These are phyloP conservation scores for Vigna trinervia DNA, from an alignment of 306 rosid species.

Conservation along the genomic window DNA sequence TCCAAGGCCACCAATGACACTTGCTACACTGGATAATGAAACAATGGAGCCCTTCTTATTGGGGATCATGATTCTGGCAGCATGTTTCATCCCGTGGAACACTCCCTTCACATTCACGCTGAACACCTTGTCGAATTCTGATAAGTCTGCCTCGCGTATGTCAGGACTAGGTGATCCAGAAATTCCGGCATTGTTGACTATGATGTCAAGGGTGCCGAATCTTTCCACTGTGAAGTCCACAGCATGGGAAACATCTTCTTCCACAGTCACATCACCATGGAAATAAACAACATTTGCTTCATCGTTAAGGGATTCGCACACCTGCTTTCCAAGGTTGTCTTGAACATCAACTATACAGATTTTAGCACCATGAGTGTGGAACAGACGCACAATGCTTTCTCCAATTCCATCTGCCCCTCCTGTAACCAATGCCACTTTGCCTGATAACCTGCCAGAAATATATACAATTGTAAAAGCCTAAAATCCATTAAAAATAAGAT, in stretches of 20 bases:
- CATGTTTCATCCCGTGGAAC: slow-evolving; percentile 80
- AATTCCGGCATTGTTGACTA: slow-evolving; percentile 88
- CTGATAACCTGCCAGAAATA: slow-evolving; percentile 59
- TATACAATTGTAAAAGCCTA: too few species aligned
- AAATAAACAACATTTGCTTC: slow-evolving; percentile 47
- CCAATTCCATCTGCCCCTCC: slow-evolving; percentile 97
- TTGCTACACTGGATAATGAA: slow-evolving; percentile 66
- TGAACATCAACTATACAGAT: slow-evolving; percentile 78
- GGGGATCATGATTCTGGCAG: slow-evolving; percentile 75
- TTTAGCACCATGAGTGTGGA: slow-evolving; percentile 82
- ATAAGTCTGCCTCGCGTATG: slow-evolving; percentile 66
- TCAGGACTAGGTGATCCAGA: slow-evolving; percentile 72
- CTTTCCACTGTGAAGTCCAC: slow-evolving; percentile 59
- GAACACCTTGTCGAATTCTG: slow-evolving; percentile 81
- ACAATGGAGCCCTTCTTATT: slow-evolving; percentile 75
- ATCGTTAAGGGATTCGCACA: slow-evolving; percentile 56
- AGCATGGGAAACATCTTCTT: slow-evolving; percentile 65
- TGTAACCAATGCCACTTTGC: slow-evolving; percentile 87
- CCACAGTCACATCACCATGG: slow-evolving; percentile 75
- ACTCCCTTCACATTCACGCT: slow-evolving; percentile 78
- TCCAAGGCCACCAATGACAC: slow-evolving; percentile 60
- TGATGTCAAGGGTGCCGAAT: slow-evolving; percentile 81
- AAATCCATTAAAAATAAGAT: too few species aligned
- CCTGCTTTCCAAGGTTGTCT: slow-evolving; percentile 66
- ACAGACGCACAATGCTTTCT: slow-evolving; percentile 74